Evolutionary conservation across 2,329 filamentous ascomycete species (phyloP).

Genomic region (Hawksworthiomyces lignivorus): DNA sequence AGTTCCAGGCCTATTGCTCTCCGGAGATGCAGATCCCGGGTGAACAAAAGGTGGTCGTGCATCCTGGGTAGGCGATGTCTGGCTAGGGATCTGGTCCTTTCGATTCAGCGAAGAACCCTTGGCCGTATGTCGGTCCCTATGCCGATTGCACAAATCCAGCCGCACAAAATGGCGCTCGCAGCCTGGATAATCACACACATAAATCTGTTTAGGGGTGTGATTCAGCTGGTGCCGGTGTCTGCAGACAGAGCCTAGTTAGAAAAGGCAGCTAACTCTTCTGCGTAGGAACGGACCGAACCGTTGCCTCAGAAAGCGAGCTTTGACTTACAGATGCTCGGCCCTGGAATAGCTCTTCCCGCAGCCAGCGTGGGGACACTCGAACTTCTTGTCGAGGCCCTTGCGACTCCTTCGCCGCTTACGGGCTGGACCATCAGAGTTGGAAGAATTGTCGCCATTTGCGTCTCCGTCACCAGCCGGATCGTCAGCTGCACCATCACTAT

Average conservation of each 20-base stretch:
- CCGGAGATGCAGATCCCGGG: constrained; percentile 38
- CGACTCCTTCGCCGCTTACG: constrained; percentile 63
- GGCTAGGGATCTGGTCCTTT: constrained; percentile 58
- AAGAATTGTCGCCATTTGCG: constrained; percentile 38
- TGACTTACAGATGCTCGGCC: constrained; percentile 80
- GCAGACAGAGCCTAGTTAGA: no score
- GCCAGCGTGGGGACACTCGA: constrained; percentile 74
- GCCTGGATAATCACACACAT: constrained; percentile 84
- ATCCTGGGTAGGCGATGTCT: constrained; percentile 36
- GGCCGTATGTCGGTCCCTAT: constrained; percentile 72
- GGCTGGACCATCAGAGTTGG: constrained; percentile 45
- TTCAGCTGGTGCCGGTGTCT: constrained; percentile 89
- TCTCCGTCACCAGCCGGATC: constrained; percentile 30
- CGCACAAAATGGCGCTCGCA: constrained; percentile 88
- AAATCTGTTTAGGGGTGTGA: constrained; percentile 92
- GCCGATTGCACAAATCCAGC: constrained; percentile 82
- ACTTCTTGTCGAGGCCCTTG: constrained; percentile 73
- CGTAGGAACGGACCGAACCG: no score
- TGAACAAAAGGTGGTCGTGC: constrained; percentile 32
- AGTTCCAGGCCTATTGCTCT: constrained; percentile 35
- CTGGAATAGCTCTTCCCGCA: constrained; percentile 96
- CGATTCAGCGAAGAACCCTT: constrained; percentile 70
- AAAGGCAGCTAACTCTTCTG: no score
- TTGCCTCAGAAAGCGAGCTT: no score
- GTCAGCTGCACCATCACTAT: constrained; percentile 32